phyloP scores from a whole-genome alignment of 768 basidiomycete species.

The Cystobasidium ongulense region DNA sequence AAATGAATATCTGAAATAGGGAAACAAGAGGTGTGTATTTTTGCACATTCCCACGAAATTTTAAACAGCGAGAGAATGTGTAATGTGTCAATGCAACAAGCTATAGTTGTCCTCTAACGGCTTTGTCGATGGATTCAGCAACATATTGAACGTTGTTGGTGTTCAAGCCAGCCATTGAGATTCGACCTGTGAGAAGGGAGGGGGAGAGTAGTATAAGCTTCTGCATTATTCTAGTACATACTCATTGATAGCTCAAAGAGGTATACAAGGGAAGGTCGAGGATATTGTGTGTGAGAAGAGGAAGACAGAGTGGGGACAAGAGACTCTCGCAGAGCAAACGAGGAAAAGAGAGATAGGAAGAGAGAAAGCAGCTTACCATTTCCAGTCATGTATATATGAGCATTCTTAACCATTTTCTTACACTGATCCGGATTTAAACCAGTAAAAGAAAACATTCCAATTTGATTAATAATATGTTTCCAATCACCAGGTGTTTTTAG shows the following conservation, averaged over 20 bases:
- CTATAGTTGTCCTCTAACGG: slow-evolving; percentile 55
- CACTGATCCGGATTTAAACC: slow-evolving; percentile 69
- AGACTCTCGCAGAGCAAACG: background rate
- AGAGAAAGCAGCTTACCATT: slow-evolving; percentile 53
- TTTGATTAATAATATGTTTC: slow-evolving; percentile 89
- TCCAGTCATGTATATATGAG: slow-evolving; percentile 87
- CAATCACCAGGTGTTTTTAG: slow-evolving; percentile 87
- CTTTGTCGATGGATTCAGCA: slow-evolving; percentile 73
- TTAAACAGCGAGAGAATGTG: no score
- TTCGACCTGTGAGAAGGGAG: slow-evolving; percentile 47
- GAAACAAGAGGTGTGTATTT: no score
- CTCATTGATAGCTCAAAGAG: no score
- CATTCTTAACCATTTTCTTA: slow-evolving; percentile 71
- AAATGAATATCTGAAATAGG: no score
- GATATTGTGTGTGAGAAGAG: background rate
- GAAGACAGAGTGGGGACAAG: background rate
- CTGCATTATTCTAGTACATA: no score
- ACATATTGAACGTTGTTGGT: slow-evolving; percentile 77
- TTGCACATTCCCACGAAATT: no score
- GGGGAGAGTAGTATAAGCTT: background rate
- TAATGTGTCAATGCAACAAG: background rate
- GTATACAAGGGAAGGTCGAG: no score
- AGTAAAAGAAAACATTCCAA: slow-evolving; percentile 88
- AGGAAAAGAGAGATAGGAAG: background rate
- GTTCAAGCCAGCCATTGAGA: slow-evolving; percentile 90